Conservation (phyloP, 768 basidiomycete species). For the Suillus spraguei region DNA sequence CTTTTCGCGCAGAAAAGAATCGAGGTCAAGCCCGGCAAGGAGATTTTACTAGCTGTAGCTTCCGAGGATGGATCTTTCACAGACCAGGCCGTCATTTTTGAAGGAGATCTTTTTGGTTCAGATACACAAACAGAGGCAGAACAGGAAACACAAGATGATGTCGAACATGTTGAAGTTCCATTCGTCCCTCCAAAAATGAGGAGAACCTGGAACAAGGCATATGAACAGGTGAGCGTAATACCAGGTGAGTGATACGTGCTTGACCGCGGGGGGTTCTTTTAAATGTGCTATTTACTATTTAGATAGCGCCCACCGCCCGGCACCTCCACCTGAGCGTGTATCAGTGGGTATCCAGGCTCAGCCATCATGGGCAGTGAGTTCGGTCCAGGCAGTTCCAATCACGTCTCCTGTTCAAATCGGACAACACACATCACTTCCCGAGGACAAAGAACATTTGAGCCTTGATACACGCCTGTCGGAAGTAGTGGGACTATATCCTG, state of each 20-base stretch:
- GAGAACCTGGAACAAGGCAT: constrained; percentile 56
- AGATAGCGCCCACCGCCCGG: constrained; percentile 28
- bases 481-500: constrained; percentile 3
- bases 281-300: constrained; percentile 8
- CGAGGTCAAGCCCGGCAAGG: constrained; percentile 70
- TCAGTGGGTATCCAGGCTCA: constrained; percentile 51
- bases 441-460: constrained; percentile 14
- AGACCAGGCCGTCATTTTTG: constrained; percentile 60
- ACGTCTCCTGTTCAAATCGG: constrained; percentile 16
- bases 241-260: constrained; percentile 37
- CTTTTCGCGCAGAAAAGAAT: constrained; percentile 71
- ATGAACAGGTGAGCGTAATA: constrained; percentile 43
- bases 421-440: constrained; percentile 10
- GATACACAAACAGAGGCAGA: constrained; percentile 43
- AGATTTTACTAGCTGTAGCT: constrained; percentile 63
- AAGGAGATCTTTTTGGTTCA: constrained; percentile 46
- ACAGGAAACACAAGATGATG: constrained; percentile 42
- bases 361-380: constrained; percentile 37
- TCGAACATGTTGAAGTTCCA: constrained; percentile 40
- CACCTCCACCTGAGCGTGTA: constrained; percentile 29
- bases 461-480: constrained; percentile 16
- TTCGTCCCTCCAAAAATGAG: constrained; percentile 67
- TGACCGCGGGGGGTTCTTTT: constrained; percentile 8
- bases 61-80: constrained; percentile 54
- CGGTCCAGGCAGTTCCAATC: constrained; percentile 39